Evolutionary conservation across 192 early-diverging fungal species (phyloP).

Genomic region (Coemansia sp.): DNA sequence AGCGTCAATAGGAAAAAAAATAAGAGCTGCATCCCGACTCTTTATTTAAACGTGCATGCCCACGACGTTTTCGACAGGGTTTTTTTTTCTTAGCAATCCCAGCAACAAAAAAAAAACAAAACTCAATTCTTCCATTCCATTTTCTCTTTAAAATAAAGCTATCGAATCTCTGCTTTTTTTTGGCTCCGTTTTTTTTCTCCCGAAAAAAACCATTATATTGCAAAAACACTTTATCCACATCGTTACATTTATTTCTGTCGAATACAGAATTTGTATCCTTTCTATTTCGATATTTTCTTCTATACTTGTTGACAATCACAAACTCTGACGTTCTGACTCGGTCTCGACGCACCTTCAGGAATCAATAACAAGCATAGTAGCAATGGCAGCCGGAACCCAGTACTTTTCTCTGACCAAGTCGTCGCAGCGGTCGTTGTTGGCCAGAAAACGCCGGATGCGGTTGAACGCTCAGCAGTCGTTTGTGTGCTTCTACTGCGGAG

Average conservation of each 20-base stretch:
- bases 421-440: not conserved
- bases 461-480: constrained; percentile 36
- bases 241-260: no score
- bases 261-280: no score
- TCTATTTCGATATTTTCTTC: not conserved
- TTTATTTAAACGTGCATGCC: constrained; percentile 8
- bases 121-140: constrained; percentile 3
- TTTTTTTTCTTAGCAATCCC: not conserved
- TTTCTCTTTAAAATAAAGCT: not conserved
- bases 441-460: constrained; percentile 25
- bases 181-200: not conserved
- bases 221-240: not conserved
- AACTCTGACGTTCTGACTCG: no score
- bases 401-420: constrained; percentile 6
- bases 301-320: no score
- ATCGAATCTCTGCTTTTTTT: not conserved
- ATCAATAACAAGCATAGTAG: not conserved
- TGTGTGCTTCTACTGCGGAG: constrained; percentile 53
- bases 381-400: not conserved
- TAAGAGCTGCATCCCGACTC: not conserved
- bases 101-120: no score
- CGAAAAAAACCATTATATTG: not conserved
- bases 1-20: not conserved
- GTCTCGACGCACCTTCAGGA: no score
- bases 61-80: not conserved